Base-by-base conservation (phyloP, 352 stramenopile genomes). In the Phytophthora capsici region DNA sequence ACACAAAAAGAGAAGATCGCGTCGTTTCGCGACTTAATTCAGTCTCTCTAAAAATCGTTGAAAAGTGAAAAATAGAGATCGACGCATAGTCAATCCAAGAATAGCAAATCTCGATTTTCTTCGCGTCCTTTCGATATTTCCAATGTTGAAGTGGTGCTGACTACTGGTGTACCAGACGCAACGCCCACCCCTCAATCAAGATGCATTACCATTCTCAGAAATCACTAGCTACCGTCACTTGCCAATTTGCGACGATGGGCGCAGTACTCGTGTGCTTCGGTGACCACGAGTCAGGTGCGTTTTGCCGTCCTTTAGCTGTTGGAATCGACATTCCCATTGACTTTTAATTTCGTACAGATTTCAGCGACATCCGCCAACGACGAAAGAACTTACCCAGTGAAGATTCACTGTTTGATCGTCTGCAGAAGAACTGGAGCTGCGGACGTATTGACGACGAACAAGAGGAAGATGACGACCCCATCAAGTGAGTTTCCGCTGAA, bases 241-340 rank as follows among this genome's bases (percentile, higher is more conserved):
- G 44, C 40, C 37, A 57, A 64, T 69, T 65, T 46, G 12, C 49
- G 20, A 70, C 7, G 8, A 91, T 91, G 82, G 82, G 82, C 28
- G 82, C 78, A 55, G 60, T 76, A 19, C 73, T 91, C 50, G 80
- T 81, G 43, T 91, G 82, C 53, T 87, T 80, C 50, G 68, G 71
- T 13, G 55, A 60, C 12, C 43, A 60, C 10, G 67, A 71, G 23
- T 23, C 52, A 60, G 58, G 64, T 72, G 0, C 4, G 19, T 47
- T 44, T 46, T 30, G n/a, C 17, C 0, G 13, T 28, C 44, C 2
- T 16, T 16, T 17, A 23, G 19, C 22, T 41, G 17, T 7, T 30
- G 8, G 32, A 5, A 30, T 55, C 36, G 43, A 20, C 20, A 64
- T 37, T 36, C 32, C 16, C 13, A 34, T 13, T 34, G 28, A 34